Base-by-base conservation (phyloP, 2,329 filamentous ascomycete species). In the Mycocentrospora acerina region DNA sequence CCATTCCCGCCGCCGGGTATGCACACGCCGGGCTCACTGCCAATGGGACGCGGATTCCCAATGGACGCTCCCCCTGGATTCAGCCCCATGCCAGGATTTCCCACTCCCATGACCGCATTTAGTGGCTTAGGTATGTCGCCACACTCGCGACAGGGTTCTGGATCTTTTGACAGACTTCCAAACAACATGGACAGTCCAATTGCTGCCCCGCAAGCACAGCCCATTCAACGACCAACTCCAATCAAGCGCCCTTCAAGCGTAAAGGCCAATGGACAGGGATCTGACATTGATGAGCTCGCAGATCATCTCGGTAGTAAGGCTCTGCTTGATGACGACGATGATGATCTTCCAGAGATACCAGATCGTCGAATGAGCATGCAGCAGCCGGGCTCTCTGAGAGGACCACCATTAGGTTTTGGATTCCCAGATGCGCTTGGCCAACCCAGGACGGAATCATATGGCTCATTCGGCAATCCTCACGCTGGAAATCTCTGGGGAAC, bases 301-400 rank as follows among this genome's bases (percentile, higher is more conserved):
- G 80, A 85, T 44, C 90, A 93, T 55, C 76, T 98, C 17, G 93
- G 93, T 10, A 97, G 91, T 67, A 90, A 89, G 55, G 93, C 90
- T 10, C 74, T 98, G 10, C 74, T 97, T 28, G 82, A 83, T 46
- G 82, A 85, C 45, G 62, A 56, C 7, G 62, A 66, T 26, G 64
- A 62, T 24, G 19, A 62, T 58, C 61, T 66, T 11, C 90, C 94
- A 59, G 71, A 83, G 66, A 57, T 88, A 74, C 69, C 85, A 74
- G 61, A 78, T 37, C 60, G 72, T 26, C 65, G 71, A 17, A 56
- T 67, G 14, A 71, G 65, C 35, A 55, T 72, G 38, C 55, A 67
- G 57, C 52, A 55, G 25, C 59, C 56, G 33, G 54, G 53, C 25
- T 66, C 56, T 35, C 44, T 56, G 38, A 47, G 54, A 32, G 59